These are phyloP conservation scores for Jamesozyma hellenica DNA, from an alignment of 805 yeast species.

Conservation along the genomic window DNA sequence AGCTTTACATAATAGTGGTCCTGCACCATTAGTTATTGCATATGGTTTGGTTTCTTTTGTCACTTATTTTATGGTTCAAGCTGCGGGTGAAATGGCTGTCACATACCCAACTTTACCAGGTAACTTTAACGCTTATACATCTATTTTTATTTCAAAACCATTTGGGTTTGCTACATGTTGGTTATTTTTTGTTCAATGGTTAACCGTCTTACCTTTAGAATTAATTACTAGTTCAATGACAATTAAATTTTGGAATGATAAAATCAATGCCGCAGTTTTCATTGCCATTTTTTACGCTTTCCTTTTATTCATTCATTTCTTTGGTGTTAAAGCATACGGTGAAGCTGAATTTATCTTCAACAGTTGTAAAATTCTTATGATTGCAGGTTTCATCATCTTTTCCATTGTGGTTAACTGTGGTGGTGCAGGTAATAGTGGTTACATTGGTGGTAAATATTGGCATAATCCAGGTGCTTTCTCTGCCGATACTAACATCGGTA, in stretches of 20 bases:
- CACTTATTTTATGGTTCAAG: constrained; percentile 48
- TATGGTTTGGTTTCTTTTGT: constrained; percentile 48
- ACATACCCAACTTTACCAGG: constrained; percentile 33
- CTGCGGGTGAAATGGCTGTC: constrained; percentile 37
- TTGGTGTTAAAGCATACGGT: constrained; percentile 60
- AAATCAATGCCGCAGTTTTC: constrained; percentile 43
- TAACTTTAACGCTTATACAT: constrained; percentile 32
- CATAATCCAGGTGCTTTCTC: constrained; percentile 43
- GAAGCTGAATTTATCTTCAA: constrained; percentile 57
- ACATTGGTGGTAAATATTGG: constrained; percentile 54
- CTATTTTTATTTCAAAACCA: constrained; percentile 48
- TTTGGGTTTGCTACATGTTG: constrained; percentile 67
- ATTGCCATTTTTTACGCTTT: constrained; percentile 45
- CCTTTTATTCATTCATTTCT: constrained; percentile 42
- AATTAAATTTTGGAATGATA: constrained; percentile 40
- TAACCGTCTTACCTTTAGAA: constrained; percentile 56
- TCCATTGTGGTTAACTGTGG: constrained; percentile 49
- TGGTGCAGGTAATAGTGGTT: constrained; percentile 45
- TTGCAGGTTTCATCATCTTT: constrained; percentile 48
- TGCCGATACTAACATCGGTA: constrained; percentile 22
- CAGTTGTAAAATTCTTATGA: constrained; percentile 43
- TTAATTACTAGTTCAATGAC: constrained; percentile 50
- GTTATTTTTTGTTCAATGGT: constrained; percentile 56
- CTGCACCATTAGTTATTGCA: constrained; percentile 41
- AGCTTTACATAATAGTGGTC: constrained; percentile 37